phyloP scores from a whole-genome alignment of 2,329 filamentous ascomycete genomes.

The Fusarium tjaetaba region DNA sequence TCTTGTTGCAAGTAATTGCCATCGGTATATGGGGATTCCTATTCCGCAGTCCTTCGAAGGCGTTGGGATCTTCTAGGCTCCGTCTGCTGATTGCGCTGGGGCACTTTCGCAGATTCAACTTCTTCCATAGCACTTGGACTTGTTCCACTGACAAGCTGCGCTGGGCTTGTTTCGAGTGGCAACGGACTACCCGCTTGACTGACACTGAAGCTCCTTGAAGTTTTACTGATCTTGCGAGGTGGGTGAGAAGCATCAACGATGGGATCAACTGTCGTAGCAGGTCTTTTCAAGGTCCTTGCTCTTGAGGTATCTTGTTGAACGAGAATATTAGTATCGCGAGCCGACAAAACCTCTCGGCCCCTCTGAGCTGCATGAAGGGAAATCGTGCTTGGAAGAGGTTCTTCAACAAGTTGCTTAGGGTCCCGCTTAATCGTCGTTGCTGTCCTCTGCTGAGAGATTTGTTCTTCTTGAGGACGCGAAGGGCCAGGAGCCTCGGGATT shows the following conservation, averaged over 20 bases:
- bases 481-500: not conserved
- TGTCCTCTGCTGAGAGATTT: not conserved
- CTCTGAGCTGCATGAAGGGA: not conserved
- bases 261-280: not conserved
- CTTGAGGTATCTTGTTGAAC: not conserved
- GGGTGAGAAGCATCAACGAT: not conserved
- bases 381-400: no score
- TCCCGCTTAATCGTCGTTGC: not conserved
- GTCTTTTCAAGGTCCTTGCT: not conserved
- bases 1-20: slow-evolving; percentile 2
- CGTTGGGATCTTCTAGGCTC: slow-evolving; percentile 17
- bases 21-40: slow-evolving; percentile 10
- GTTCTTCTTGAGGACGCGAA: not conserved
- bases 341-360: not conserved
- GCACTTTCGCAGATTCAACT: not conserved
- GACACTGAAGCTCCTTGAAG: slow-evolving; percentile 40
- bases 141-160: not conserved
- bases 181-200: slow-evolving; percentile 44
- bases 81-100: not conserved
- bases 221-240: slow-evolving; percentile 19
- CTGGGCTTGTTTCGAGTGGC: slow-evolving; percentile 8
- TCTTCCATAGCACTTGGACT: not conserved
- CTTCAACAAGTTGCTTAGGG: not conserved
- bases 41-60: slow-evolving; percentile 9
- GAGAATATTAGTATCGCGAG: slow-evolving; percentile 22